phyloP scores from a whole-genome alignment of 345 rosid genomes.

The Rhizophora mangle region DNA sequence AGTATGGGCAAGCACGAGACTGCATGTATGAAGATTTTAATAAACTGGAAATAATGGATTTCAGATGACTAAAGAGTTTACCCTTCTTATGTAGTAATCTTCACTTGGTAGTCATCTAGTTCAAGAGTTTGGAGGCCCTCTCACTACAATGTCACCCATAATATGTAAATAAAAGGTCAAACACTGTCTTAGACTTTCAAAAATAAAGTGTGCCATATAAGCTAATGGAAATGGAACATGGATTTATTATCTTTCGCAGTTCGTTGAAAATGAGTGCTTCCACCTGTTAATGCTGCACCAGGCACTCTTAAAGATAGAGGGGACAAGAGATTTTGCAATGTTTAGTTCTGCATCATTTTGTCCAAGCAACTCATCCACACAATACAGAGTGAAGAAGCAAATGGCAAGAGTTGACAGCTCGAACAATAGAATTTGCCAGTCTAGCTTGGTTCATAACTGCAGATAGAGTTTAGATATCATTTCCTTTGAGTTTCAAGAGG shows the following conservation, averaged over 20 bases:
- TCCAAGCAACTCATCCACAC: too few relatives aligned
- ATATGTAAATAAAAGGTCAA: background rate
- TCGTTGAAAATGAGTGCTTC: conserved; percentile 76
- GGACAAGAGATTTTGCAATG: background rate
- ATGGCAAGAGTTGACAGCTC: too few relatives aligned
- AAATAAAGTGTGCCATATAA: background rate
- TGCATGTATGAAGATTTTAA: conserved; percentile 27
- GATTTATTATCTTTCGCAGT: conserved; percentile 41
- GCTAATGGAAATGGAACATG: background rate
- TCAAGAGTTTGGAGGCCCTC: conserved; percentile 89
- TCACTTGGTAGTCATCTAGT: conserved; percentile 68
- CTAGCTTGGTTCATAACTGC: too few relatives aligned
- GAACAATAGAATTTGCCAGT: too few relatives aligned
- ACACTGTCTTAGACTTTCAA: conserved; percentile 2
- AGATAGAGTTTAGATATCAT: too few relatives aligned
- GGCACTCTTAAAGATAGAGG: conserved; percentile 7
- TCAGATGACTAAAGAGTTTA: conserved; percentile 32
- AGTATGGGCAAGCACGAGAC: conserved; percentile 55
- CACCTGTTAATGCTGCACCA: conserved; percentile 77
- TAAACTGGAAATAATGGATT: conserved; percentile 7
- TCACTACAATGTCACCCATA: conserved; percentile 44
- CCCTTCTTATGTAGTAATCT: conserved; percentile 83
- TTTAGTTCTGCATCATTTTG: too few relatives aligned
- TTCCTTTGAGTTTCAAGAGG: too few relatives aligned
- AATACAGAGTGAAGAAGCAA: too few relatives aligned